Evolutionary conservation across 2,329 filamentous ascomycete species (phyloP), one percentile per base, ranked within the genome.

Genomic region (Drechslerella coelobrocha): DNA sequence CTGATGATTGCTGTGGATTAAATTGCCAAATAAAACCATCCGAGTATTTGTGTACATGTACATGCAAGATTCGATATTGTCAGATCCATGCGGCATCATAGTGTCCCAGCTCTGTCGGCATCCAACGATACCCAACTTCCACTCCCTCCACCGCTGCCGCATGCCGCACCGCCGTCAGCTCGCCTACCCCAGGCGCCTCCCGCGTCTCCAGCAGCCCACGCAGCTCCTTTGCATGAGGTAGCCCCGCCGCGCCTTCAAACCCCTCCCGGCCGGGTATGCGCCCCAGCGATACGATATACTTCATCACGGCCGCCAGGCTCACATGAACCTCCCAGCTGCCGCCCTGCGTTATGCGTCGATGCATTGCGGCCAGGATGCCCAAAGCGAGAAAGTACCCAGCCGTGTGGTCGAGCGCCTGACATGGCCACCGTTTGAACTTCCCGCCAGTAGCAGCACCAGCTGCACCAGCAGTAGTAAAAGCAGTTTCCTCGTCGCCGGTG

Each of bases 341-440:
- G 0, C 82, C 83, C 17, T 80, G 78, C 0, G 72, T 77, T 0
- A 79, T 79, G 12, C 81, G 79, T 53, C 79, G 80, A 66, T 84
- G 83, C 2, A 86, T 45, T 0, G 84, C 84, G 0, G 83, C 81
- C 23, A 80, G 77, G 1, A 86, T 80, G 0, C 84, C 84, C 0
- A 83, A 78, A 0, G 84, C 83, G 0, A 87, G 79, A 19, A 86
- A 78, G 59, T 84, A 86, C 0, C 85, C 85, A 0, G 79, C 80
- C 0, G 80, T 83, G 68, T 86, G 83, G 74, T 87, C 85, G 0
- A 86, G 78, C 0, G 82, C 84, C 75, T 86, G 84, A 59, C 82
- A 84, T 0, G 84, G 84, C 29, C 81, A 77, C 0, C 80, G 77
- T 0, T 80, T 79, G 0, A 81, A 81, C 0, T 77, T 60, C 29